Evolutionary conservation across 2,329 filamentous ascomycete species (phyloP), one percentile per base, ranked within the genome.

Genomic region (Trichoderma sp.): DNA sequence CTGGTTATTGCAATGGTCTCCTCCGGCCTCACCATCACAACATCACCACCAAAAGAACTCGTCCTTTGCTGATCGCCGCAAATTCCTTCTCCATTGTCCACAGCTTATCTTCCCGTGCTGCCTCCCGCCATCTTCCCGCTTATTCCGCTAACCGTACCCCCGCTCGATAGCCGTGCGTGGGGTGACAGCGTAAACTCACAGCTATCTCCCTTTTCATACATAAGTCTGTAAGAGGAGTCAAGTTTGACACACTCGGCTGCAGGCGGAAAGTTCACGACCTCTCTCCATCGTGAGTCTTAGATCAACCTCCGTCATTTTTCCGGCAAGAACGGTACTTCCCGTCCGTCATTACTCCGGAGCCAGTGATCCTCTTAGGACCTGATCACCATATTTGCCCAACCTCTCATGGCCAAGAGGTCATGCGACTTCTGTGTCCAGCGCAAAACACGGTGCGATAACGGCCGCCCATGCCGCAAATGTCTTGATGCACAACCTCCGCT

Each of bases 381-480:
- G 10, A 1, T 27, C 43, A 29, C 21, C 49, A 27, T 52, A 11
- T 35, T 31, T 31, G n/a, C 53, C 43, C 40, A 52, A 29, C 14
- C 31, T 49, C 31, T 19, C 33, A 69, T 66, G 68, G 68, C 68
- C 49, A 69, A 65, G 59, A 64, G 68, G 65, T 69, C 68, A 11
- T 69, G 68, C 55, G 68, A 69, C n/a, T 69, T 59, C 43, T 69
- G 61, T 60, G 61, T 66, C 16, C 68, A 69, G 52, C 61, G 68
- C 68, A 69, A 69, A 49, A 69, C 68, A n/a, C 60, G 55, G 21
- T 69, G 68, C 68, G 68, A 69, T 47, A 69, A 69, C 60, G 68
- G 68, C 24, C 43, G 43, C 27, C 68, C 68, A 27, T 69, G 68
- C 27, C 68, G 68, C 40, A 70, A 68, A 31, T 71, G 70, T 33